phyloP scores from a whole-genome alignment of 192 early-diverging fungal species.

The Rhizoclosmatium globosum region DNA sequence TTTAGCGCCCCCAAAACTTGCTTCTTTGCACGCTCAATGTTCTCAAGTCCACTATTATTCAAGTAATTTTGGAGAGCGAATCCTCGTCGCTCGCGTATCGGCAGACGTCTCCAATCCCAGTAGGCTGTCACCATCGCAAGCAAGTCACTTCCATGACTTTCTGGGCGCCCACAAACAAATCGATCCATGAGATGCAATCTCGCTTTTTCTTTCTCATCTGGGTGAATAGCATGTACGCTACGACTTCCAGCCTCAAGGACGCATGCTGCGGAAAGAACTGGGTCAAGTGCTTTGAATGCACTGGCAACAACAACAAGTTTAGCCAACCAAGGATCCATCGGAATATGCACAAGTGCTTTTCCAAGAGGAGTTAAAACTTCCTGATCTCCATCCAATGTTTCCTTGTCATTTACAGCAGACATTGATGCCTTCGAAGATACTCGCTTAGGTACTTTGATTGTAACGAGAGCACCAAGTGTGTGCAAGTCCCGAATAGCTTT shows the following conservation, averaged over 20 bases:
- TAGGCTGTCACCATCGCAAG: slow-evolving; percentile 49
- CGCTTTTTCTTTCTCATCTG: slow-evolving; percentile 48
- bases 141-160: slow-evolving; percentile 49
- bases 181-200: slow-evolving; percentile 44
- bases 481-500: slow-evolving; percentile 47
- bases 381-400: slow-evolving; percentile 6
- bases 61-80: slow-evolving; percentile 46
- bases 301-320: slow-evolving; percentile 76
- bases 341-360: slow-evolving; percentile 63
- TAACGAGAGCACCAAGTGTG: slow-evolving; percentile 46
- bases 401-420: not conserved
- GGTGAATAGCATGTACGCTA: slow-evolving; percentile 58
- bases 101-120: slow-evolving; percentile 43
- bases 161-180: slow-evolving; percentile 34
- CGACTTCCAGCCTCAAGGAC: slow-evolving; percentile 56
- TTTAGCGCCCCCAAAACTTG: slow-evolving; percentile 50
- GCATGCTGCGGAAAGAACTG: slow-evolving; percentile 71
- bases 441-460: not conserved
- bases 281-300: slow-evolving; percentile 76
- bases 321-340: slow-evolving; percentile 76
- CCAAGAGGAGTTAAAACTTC: slow-evolving; percentile 73
- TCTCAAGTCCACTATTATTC: slow-evolving; percentile 41
- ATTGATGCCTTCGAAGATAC: not conserved
- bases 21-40: slow-evolving; percentile 47
- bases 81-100: slow-evolving; percentile 22